Percentiles rank a stretch among this genome's conserved stretches.
Conservation (phyloP, 148 eudicot species). For the Gaultheria prostrata region DNA sequence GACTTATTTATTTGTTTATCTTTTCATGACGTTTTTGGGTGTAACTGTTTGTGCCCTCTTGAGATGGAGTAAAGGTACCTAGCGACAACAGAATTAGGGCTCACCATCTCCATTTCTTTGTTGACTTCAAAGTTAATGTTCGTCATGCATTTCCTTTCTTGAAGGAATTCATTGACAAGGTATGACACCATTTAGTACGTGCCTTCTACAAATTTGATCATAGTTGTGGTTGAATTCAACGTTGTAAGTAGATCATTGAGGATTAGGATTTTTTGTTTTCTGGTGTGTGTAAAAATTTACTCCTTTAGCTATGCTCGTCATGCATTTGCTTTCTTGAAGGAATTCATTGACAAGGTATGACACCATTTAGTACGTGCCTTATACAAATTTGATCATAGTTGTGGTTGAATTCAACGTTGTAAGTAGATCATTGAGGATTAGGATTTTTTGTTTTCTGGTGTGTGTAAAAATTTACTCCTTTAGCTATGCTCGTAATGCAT, state of each 20-base stretch:
- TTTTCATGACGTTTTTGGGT: neutral
- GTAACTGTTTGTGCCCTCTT: neutral
- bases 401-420: neutral
- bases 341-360: neutral
- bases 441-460: neutral
- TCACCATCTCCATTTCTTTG: neutral
- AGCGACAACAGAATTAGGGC: neutral
- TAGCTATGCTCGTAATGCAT: neutral
- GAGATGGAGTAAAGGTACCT: neutral
- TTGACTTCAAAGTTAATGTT: neutral
- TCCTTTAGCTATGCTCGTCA: neutral
- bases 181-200: neutral
- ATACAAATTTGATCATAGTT: slow-evolving; percentile 7
- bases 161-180: neutral
- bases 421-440: no score
- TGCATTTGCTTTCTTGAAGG: slow-evolving; percentile 2
- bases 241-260: neutral
- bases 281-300: neutral
- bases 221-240: neutral
- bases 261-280: neutral
- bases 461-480: neutral
- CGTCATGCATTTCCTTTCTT: neutral
- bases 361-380: neutral
- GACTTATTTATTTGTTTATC: neutral
- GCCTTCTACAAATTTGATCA: neutral